Evolutionary conservation across 1,284 basidiomycete species (phyloP).

Genomic region (Ganoderma meredithae): DNA sequence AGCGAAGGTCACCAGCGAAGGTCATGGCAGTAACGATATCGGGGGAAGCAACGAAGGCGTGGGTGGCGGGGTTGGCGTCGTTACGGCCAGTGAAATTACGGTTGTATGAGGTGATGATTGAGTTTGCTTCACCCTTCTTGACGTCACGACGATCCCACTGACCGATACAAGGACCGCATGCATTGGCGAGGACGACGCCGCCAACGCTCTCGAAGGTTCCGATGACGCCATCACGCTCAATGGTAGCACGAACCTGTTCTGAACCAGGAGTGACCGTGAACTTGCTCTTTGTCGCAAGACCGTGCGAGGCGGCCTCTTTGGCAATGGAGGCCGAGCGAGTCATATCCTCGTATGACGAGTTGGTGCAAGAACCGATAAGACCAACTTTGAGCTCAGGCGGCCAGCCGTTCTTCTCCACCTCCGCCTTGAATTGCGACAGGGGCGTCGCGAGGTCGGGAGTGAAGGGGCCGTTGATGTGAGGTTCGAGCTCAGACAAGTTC

Average conservation of each 20-base stretch:
- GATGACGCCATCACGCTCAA: slow-evolving; percentile 95
- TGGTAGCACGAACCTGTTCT: slow-evolving; percentile 98
- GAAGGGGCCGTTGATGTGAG: slow-evolving; percentile 99
- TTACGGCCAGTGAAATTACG: slow-evolving; percentile 99
- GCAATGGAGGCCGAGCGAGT: slow-evolving; percentile 96
- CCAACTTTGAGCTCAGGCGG: slow-evolving; percentile 96
- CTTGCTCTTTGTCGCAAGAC: slow-evolving; percentile 89
- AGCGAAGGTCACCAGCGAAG: slow-evolving; percentile 93
- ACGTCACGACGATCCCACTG: slow-evolving; percentile 99
- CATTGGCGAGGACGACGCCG: slow-evolving; percentile 96
- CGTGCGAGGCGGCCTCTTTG: slow-evolving; percentile 86
- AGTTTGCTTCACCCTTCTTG: slow-evolving; percentile 96
- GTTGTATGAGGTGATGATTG: slow-evolving; percentile 99
- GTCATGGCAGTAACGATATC: slow-evolving; percentile 98
- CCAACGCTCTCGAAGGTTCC: slow-evolving; percentile 87
- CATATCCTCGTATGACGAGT: slow-evolving; percentile 99
- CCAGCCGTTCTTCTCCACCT: slow-evolving; percentile 97
- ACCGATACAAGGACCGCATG: slow-evolving; percentile 98
- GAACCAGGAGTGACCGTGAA: slow-evolving; percentile 99
- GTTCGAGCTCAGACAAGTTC: slow-evolving; percentile 97
- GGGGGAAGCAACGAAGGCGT: slow-evolving; percentile 98
- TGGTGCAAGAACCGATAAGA: slow-evolving; percentile 99
- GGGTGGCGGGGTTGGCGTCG: slow-evolving; percentile 99
- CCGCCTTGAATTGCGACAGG: slow-evolving; percentile 93
- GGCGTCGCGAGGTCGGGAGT: slow-evolving; percentile 96